A percentile compares a stretch with the other conserved stretches of the same genome.
These are phyloP conservation scores for Pilaira anomala DNA, from an alignment of 192 early-diverging fungal species.

Conservation along the genomic window DNA sequence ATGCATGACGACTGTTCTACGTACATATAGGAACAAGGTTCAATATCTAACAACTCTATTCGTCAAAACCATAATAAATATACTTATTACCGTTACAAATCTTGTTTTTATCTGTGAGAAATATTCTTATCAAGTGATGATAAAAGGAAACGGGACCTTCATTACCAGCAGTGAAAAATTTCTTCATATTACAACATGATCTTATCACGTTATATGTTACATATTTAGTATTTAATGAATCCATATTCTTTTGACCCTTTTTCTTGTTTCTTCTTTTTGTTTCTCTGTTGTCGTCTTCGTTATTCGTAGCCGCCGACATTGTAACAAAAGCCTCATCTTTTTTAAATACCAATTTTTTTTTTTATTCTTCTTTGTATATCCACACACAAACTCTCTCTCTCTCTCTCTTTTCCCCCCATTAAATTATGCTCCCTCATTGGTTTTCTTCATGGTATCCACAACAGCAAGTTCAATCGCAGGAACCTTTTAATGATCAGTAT, in stretches of 20 bases:
- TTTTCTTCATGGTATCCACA: conserved; percentile 14
- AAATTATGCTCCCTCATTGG: conserved; percentile 22
- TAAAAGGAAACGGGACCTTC: no score
- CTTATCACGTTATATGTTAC: conserved; percentile 9
- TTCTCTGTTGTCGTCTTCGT: conserved; percentile 14
- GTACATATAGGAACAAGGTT: no score
- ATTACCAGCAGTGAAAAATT: background rate
- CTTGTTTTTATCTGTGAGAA: no score
- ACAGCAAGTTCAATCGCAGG: conserved; percentile 4
- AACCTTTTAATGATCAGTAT: conserved; percentile 12
- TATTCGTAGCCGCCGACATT: background rate
- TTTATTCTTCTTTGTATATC: conserved; percentile 8
- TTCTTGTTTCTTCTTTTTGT: conserved; percentile 2
- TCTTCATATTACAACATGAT: conserved; percentile 5
- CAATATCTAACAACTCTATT: no score
- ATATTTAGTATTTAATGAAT: background rate
- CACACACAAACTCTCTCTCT: no score
- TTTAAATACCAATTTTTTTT: background rate
- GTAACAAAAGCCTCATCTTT: conserved; percentile 2
- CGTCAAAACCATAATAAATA: no score
- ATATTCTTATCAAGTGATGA: no score
- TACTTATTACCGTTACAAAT: no score
- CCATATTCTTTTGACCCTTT: background rate
- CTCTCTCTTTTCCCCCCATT: no score
- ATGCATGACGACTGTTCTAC: no score